Percentiles rank a stretch among this genome's conserved stretches.
Conservation (phyloP, 495 filamentous ascomycete species). For the Neurospora sp. region DNA sequence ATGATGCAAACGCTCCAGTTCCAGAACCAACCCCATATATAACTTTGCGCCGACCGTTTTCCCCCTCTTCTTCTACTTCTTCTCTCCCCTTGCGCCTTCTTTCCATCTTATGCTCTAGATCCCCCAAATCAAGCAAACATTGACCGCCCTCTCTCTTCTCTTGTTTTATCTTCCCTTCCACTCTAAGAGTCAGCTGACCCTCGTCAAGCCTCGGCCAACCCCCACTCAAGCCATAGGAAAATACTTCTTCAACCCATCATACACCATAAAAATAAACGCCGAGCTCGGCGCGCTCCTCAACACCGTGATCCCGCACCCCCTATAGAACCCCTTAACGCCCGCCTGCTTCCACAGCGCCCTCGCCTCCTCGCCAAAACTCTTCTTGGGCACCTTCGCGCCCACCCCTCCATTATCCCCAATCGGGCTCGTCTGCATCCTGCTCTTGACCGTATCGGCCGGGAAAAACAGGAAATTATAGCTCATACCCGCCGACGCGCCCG, state of each 20-base stretch:
- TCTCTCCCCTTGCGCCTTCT: neutral
- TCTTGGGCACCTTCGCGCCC: conserved; percentile 15
- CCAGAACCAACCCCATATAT: neutral
- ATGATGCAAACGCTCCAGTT: neutral
- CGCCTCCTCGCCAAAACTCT: conserved; percentile 59
- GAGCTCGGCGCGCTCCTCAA: conserved; percentile 79
- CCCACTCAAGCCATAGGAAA: conserved; percentile 31
- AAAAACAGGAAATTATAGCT: conserved; percentile 95
- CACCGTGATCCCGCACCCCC: conserved; percentile 92
- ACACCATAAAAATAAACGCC: conserved; percentile 94
- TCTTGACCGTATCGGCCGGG: conserved; percentile 94
- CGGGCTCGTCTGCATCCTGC: conserved; percentile 85
- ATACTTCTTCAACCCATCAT: conserved; percentile 66
- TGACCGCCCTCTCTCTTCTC: neutral
- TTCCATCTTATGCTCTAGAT: neutral
- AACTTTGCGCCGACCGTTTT: neutral
- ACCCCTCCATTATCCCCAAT: conserved; percentile 20
- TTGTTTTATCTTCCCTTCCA: neutral
- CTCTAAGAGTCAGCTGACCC: neutral
- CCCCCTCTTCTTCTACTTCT: neutral
- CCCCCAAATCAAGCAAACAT: neutral
- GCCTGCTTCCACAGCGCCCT: conserved; percentile 66
- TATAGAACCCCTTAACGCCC: conserved; percentile 76
- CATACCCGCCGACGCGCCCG: conserved; percentile 86
- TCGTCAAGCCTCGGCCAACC: neutral